Evolutionary conservation across 83 land plant genomes (phyloP), one percentile per base, ranked within the genome.

Genomic region (Thuja plicata): DNA sequence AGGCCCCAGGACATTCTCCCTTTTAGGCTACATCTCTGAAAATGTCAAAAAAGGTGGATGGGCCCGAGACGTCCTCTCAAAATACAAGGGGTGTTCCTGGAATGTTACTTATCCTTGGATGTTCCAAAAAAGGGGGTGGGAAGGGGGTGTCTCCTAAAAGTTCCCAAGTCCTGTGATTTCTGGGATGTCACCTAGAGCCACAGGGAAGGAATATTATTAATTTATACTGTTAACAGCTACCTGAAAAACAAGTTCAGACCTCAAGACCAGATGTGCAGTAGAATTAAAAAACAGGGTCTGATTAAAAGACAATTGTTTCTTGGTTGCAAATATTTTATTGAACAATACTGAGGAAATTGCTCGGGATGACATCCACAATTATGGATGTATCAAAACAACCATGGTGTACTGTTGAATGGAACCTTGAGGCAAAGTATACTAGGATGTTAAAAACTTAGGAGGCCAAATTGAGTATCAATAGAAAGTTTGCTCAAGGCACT

Each of bases 401-500:
- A n/a, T 66, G 71, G 30, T 66, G 27, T 66, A 27, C 24, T 66
- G 30, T 66, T 1, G 1, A 66, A 66, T 24, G 9, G 71, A 66
- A 66, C 30, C 71, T 24, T 0, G 71, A 66, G 71, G 71, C n/a
- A 24, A 66, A 66, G 30, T n/a, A 66, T 66, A 27, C 71, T 66
- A 66, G 71, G n/a, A 66, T 24, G 27, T 27, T 24, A 24, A 66
- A 62, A 66, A 24, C 8, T 66, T 27, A 66, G 71, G 30, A 27
- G 71, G 71, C 71, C 71, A 27, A 66, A 66, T 66, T 66, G 27
- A 66, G 7, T 66, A 66, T 66, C n/a, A 27, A 27, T 66, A 24
- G 30, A 13, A 52, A 82, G 34, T 82, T 46, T 82, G 34, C 55
- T 82, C 55, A 82, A 82, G 50, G 85, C 85, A 82, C 54, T 82